Percentiles rank a stretch among this genome's conserved stretches.
phyloP scores from a whole-genome alignment of 2,329 filamentous ascomycete species.

The Neonectria coccinea region DNA sequence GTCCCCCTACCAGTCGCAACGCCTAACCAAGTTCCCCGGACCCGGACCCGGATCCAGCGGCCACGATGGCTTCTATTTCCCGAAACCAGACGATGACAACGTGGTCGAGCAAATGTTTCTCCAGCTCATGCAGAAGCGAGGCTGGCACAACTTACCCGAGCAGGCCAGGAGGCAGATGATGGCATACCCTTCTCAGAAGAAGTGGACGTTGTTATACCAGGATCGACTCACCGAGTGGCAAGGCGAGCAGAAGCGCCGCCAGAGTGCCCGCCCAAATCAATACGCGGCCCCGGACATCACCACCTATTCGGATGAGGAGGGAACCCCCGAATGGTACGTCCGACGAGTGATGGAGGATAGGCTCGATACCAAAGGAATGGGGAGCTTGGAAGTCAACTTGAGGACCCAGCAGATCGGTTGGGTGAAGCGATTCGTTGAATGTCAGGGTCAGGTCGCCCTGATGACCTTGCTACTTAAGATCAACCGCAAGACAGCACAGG shows the following conservation, averaged over 20 bases:
- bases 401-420: slow-evolving; percentile 97
- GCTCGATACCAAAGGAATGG: slow-evolving; percentile 90
- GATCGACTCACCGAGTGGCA: slow-evolving; percentile 94
- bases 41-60: slow-evolving; percentile 51
- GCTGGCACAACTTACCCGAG: slow-evolving; percentile 96
- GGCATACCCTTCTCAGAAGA: slow-evolving; percentile 92
- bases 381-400: slow-evolving; percentile 92
- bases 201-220: slow-evolving; percentile 97
- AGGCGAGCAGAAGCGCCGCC: slow-evolving; percentile 89
- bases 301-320: slow-evolving; percentile 89
- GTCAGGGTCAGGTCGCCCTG: slow-evolving; percentile 94
- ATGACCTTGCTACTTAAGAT: slow-evolving; percentile 95
- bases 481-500: slow-evolving; percentile 84
- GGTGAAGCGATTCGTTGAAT: slow-evolving; percentile 97
- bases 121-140: slow-evolving; percentile 95
- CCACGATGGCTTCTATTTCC: slow-evolving; percentile 70
- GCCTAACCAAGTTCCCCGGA: slow-evolving; percentile 65
- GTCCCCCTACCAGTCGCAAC: slow-evolving; percentile 63
- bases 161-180: slow-evolving; percentile 96
- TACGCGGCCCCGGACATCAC: slow-evolving; percentile 78
- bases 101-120: slow-evolving; percentile 92
- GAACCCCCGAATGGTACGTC: slow-evolving; percentile 98
- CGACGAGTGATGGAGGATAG: slow-evolving; percentile 96
- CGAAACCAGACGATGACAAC: slow-evolving; percentile 81
- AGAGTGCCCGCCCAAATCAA: slow-evolving; percentile 78